phyloP scores from a whole-genome alignment of 176 grass and related monocot genomes.

The Coix lacrymajobi region DNA sequence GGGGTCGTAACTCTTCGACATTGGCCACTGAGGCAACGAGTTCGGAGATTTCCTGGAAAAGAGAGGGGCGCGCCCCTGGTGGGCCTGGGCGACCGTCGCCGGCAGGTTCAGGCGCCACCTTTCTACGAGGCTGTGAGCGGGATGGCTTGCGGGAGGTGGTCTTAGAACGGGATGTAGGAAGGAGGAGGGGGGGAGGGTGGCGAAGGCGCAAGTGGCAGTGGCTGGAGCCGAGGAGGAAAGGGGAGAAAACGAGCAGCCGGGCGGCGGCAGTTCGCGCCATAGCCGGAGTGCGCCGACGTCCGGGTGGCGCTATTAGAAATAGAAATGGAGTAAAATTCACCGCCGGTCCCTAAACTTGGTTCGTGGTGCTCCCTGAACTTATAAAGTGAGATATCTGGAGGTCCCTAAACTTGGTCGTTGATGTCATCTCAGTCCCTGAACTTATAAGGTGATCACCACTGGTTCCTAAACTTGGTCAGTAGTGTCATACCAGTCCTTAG shows the following conservation, averaged over 20 bases:
- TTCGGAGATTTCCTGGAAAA: conserved; percentile 40
- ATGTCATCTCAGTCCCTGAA: too few species aligned
- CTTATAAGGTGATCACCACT: too few species aligned
- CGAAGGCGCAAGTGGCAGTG: neutral
- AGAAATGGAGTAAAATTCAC: too few species aligned
- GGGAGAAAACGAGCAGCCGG: conserved; percentile 2
- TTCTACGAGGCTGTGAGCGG: neutral
- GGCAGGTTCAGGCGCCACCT: neutral
- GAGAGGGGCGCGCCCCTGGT: neutral
- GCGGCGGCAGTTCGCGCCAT: conserved; percentile 31
- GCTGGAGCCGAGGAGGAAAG: neutral
- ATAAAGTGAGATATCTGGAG: too few species aligned
- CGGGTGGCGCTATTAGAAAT: too few species aligned
- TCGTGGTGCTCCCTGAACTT: too few species aligned
- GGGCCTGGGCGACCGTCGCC: neutral
- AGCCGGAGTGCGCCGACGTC: too few species aligned
- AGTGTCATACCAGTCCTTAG: too few species aligned
- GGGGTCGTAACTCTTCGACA: neutral
- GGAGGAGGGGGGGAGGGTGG: neutral
- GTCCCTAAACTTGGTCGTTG: too few species aligned
- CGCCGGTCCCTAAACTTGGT: too few species aligned
- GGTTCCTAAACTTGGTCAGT: too few species aligned
- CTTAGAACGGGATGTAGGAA: conserved; percentile 5
- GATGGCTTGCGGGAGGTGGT: neutral
- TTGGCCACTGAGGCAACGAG: neutral